phyloP scores from a whole-genome alignment of 805 yeast genomes.

The Yamadazyma tumulicola region DNA sequence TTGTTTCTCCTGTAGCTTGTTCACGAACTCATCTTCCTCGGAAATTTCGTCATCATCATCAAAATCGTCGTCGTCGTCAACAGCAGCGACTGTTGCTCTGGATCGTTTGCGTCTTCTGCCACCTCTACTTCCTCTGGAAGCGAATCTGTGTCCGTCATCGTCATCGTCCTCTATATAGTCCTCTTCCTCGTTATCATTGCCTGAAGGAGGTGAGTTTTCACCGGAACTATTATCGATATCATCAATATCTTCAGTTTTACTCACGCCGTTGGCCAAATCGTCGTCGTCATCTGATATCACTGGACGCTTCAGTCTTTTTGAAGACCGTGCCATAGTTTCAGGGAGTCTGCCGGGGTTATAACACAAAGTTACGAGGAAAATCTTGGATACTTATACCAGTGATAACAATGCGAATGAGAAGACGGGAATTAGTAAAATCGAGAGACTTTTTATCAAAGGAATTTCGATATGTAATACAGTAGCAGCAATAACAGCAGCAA shows the following conservation, averaged over 20 bases:
- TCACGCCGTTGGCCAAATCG: slow-evolving; percentile 13
- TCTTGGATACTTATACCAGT: slow-evolving; percentile 8
- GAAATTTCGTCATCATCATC: slow-evolving; percentile 13
- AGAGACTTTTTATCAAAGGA: no score
- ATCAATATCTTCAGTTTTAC: slow-evolving; percentile 9
- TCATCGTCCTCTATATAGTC: slow-evolving; percentile 17
- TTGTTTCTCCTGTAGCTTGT: slow-evolving; percentile 27
- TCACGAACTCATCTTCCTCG: slow-evolving; percentile 22
- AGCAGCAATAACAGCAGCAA: no score
- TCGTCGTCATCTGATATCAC: slow-evolving; percentile 13
- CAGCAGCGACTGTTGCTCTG: slow-evolving; percentile 3
- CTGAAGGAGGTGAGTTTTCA: slow-evolving; percentile 13
- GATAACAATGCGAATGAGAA: no score
- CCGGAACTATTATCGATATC: slow-evolving; percentile 4
- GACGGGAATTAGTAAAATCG: no score
- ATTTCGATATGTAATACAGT: no score
- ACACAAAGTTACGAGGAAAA: slow-evolving; percentile 9
- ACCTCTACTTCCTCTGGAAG: slow-evolving; percentile 3
- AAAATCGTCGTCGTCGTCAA: slow-evolving; percentile 19
- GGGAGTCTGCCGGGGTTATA: slow-evolving; percentile 6
- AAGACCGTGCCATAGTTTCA: slow-evolving; percentile 15
- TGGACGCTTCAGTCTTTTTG: slow-evolving; percentile 7
- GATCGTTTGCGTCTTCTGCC: not conserved
- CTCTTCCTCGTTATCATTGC: slow-evolving; percentile 17
- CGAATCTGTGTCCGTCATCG: slow-evolving; percentile 5